Evolutionary conservation across 2,329 filamentous ascomycete species (phyloP).

Genomic region (Bertia moriformis): DNA sequence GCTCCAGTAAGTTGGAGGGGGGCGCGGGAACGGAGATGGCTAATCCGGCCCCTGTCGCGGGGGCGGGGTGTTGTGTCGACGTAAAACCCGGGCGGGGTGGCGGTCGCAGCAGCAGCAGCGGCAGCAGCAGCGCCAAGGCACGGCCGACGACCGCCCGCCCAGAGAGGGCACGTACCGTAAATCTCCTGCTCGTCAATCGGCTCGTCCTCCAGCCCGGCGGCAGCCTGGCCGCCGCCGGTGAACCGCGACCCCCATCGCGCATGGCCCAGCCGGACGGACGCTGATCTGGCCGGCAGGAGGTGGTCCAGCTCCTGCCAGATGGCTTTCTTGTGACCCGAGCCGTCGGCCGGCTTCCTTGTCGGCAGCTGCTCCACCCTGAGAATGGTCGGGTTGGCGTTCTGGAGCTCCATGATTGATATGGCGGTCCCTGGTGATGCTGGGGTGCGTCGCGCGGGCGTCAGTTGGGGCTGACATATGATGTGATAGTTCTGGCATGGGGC

Average conservation of each 20-base stretch:
- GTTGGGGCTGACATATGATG: too few relatives aligned
- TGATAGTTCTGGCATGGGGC: too few relatives aligned
- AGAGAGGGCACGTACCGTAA: conserved; percentile 64
- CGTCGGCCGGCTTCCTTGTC: conserved; percentile 54
- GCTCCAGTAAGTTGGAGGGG: conserved; percentile 2
- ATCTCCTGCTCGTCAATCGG: conserved; percentile 96
- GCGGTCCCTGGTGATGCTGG: too few relatives aligned
- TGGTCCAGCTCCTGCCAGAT: too few relatives aligned
- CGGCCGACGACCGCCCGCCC: too few relatives aligned
- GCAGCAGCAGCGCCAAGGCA: too few relatives aligned
- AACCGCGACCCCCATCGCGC: conserved; percentile 19
- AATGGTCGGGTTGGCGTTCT: conserved; percentile 88
- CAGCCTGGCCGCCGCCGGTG: conserved; percentile 37
- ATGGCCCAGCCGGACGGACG: conserved; percentile 15
- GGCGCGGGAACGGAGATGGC: too few relatives aligned
- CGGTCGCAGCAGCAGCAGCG: too few relatives aligned
- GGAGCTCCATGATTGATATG: conserved; percentile 26
- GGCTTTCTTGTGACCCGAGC: conserved; percentile 29
- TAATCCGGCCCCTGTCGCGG: too few relatives aligned
- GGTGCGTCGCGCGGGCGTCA: too few relatives aligned
- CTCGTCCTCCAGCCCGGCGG: conserved; percentile 55
- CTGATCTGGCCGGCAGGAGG: conserved; percentile 12
- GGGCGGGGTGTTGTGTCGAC: too few relatives aligned
- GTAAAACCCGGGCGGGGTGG: too few relatives aligned
- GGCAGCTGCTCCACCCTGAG: conserved; percentile 87